Percentiles rank a stretch among this genome's conserved stretches.
These are phyloP conservation scores for Tylopilus sp. DNA, from an alignment of 768 basidiomycete species.

Conservation along the genomic window DNA sequence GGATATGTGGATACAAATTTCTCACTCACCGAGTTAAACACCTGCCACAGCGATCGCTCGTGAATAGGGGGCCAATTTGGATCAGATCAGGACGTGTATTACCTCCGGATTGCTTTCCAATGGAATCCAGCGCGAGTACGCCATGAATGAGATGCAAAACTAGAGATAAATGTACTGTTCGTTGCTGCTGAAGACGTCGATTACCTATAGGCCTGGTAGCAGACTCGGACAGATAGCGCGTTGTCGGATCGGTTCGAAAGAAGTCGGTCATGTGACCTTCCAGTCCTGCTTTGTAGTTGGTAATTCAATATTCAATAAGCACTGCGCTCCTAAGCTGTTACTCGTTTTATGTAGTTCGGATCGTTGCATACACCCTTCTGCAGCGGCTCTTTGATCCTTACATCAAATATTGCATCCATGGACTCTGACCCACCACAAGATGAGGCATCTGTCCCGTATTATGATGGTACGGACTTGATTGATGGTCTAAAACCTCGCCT, in stretches of 20 bases:
- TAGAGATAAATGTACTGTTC: not conserved
- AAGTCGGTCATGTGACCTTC: too few species aligned
- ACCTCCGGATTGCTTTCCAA: constrained; percentile 74
- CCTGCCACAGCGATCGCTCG: constrained; percentile 11
- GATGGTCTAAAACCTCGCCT: not conserved
- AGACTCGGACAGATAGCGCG: not conserved
- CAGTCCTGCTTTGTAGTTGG: too few species aligned
- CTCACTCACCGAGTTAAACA: constrained; percentile 30
- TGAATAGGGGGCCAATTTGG: constrained; percentile 10
- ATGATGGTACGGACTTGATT: not conserved
- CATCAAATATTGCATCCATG: not conserved
- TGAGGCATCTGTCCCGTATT: not conserved
- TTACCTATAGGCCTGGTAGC: not conserved
- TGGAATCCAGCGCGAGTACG: constrained; percentile 61
- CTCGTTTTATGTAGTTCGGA: not conserved
- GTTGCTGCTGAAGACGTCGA: not conserved
- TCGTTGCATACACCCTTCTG: not conserved
- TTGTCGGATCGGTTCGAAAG: not conserved
- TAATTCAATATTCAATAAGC: too few species aligned
- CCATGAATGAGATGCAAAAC: constrained; percentile 12
- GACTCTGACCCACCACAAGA: not conserved
- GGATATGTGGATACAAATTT: not conserved
- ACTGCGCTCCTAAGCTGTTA: not conserved
- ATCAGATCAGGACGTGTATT: not conserved
- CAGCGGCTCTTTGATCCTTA: not conserved